Conservation (phyloP, 148 eudicot species). For the Arctostaphylos glauca region DNA sequence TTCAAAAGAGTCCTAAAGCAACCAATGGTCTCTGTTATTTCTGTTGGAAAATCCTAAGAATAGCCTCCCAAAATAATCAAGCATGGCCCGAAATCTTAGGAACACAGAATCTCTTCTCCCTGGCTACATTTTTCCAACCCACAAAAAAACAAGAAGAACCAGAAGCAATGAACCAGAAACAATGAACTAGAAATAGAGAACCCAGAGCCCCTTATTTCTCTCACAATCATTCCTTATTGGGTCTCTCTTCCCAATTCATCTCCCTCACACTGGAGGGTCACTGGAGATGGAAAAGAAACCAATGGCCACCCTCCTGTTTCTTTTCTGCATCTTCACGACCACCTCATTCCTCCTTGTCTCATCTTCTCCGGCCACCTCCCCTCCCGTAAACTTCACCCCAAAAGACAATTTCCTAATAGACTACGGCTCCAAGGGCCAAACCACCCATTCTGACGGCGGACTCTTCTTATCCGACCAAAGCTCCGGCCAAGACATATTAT, state of each 20-base stretch:
- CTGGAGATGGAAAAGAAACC: constrained; percentile 15
- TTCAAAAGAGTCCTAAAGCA: background rate
- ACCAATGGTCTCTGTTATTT: background rate
- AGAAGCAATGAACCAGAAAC: background rate
- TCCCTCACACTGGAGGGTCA: constrained; percentile 11
- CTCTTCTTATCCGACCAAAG: constrained; percentile 50
- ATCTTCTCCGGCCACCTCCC: constrained; percentile 9
- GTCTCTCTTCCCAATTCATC: background rate
- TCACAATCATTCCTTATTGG: background rate
- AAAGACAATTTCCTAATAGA: constrained; percentile 58
- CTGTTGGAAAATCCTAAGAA: background rate
- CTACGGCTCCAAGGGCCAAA: constrained; percentile 53
- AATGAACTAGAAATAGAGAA: background rate
- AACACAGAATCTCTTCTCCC: background rate
- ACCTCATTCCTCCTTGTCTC: background rate
- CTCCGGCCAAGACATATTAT: constrained; percentile 35
- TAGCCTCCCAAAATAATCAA: background rate
- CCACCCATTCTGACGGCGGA: constrained; percentile 49
- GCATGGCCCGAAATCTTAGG: background rate
- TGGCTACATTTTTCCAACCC: background rate
- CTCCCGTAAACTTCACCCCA: constrained; percentile 46
- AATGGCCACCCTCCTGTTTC: constrained; percentile 23
- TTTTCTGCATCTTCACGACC: constrained; percentile 18
- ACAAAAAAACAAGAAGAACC: background rate
- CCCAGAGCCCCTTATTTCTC: background rate